Evolutionary conservation across 164 flowering plant genomes (phyloP), one percentile per base, ranked within the genome.

Genomic region (Annona squamosa): DNA sequence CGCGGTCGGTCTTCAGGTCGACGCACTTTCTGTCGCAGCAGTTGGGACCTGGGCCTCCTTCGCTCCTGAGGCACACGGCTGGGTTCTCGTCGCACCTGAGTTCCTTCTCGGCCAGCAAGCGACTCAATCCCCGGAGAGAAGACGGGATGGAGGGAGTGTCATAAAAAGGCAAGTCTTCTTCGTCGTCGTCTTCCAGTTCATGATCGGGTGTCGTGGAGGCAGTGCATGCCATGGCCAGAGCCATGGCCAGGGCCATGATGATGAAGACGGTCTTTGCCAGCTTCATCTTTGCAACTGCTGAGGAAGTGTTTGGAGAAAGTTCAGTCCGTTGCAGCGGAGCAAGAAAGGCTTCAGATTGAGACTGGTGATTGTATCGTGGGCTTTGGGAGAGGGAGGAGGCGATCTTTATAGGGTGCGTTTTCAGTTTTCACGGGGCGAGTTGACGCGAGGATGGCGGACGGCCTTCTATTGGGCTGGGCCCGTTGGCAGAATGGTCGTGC

Each of bases 1-100:
- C 56, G 3, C 63, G 16, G 45, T 80, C 83, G 6, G 19, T 74
- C 71, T 7, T 61, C 78, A 77, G 61, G 44, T 77, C 71, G 2
- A 77, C 80, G 48, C 84, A 80, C 44, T 63, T 76, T 64, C 77
- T 83, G 52, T 67, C 70, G 79, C 86, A 81, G 62, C 86, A 83
- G 63, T 76, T 73, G 0, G 79, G 80, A 4, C 81, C 80, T 3
- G 76, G 67, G 56, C 82, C 78, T 26, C 37, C 0, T n/a, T 79
- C 74, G 65, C 43, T 71, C 1, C 46, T 41, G 0, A 76, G 72
- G 66, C 85, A 81, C 18, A 81, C 17, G 26, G 68, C 59, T 0
- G 80, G 81, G 69, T 70, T 75, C 37, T 71, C 71, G n/a, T 74
- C 7, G 62, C 82, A 79, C 1, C 61, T 79, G 18, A 59, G 70